Evolutionary conservation across 2,329 filamentous ascomycete species (phyloP), one percentile per base, ranked within the genome.

Genomic region (Aureobasidium sp.): DNA sequence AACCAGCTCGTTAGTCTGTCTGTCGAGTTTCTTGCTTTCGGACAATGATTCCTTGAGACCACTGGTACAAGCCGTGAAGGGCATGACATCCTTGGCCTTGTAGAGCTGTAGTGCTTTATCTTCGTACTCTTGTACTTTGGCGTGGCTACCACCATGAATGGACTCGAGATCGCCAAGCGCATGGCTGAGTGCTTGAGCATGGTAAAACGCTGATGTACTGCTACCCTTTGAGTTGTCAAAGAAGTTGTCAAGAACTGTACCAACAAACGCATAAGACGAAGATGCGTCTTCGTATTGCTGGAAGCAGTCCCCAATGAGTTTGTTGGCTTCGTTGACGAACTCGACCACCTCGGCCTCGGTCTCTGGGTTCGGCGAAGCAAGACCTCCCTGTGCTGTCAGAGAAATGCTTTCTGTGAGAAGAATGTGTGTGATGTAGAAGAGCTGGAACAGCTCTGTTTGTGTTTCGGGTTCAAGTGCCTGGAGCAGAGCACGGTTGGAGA

Each of bases 401-500:
- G 79, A 82, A 21, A 86, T 67, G 62, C 86, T 85, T 63, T 87
- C 84, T 60, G 84, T 80, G 16, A 83, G 78, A 27, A 87, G 70
- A 64, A 85, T 78, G 2, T 81, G 69, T 2, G 79, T 80, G n/a
- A 86, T 68, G 16, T 79, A 77, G 7, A 86, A 71, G 63, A 81
- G 79, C 30, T 74, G 75, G 41, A 83, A 76, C 3, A 83, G 63
- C n/a, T 74, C 68, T 61, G 74, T 70, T 29, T 71, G 67, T 54
- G 72, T 65, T 45, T 73, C 70, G 45, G 71, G 50, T 42, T 72
- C 66, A 8, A 77, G 55, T 37, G 67, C 65, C 13, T 70, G 66
- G 13, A 74, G 65, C 3, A 76, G 57, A 25, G 76, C 71, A 2
- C 73, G 72, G 2, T 71, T 72, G 21, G 75, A 74, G 36, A 91